These are phyloP conservation scores for Monosporascus sp. DNA, from an alignment of 2,329 filamentous ascomycete species.

Conservation along the genomic window DNA sequence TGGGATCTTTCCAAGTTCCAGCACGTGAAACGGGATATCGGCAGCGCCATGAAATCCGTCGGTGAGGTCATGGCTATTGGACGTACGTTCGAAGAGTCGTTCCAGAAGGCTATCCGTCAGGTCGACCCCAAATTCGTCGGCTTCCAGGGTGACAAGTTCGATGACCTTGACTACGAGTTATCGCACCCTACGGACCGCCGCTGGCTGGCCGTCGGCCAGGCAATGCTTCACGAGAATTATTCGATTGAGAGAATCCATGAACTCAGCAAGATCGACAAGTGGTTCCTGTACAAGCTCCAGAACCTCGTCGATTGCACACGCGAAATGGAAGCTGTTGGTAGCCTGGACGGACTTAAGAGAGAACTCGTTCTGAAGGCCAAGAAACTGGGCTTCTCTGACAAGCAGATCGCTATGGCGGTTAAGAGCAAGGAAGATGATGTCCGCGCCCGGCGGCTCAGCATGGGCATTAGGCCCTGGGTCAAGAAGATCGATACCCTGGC, in stretches of 20 bases:
- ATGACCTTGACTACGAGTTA: constrained; percentile 84
- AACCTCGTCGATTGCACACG: constrained; percentile 90
- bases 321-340: constrained; percentile 79
- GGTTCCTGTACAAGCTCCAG: constrained; percentile 97
- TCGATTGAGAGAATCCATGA: constrained; percentile 88
- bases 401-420: constrained; percentile 84
- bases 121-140: constrained; percentile 89
- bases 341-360: constrained; percentile 78
- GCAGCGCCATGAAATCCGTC: constrained; percentile 97
- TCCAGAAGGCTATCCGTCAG: constrained; percentile 97
- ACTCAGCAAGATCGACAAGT: constrained; percentile 97
- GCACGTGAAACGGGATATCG: constrained; percentile 95
- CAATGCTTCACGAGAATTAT: constrained; percentile 96
- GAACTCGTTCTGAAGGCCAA: constrained; percentile 87
- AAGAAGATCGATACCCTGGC: constrained; percentile 98
- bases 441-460: constrained; percentile 74
- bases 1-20: constrained; percentile 99
- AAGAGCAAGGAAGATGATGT: constrained; percentile 86
- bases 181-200: constrained; percentile 91
- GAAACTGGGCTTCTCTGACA: constrained; percentile 96
- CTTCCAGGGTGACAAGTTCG: constrained; percentile 93
- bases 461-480: constrained; percentile 90
- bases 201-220: constrained; percentile 96
- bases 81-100: constrained; percentile 96
- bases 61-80: constrained; percentile 99